These are phyloP conservation scores for Rubia occidens DNA, from an alignment of 305 asterid species.

Conservation along the genomic window DNA sequence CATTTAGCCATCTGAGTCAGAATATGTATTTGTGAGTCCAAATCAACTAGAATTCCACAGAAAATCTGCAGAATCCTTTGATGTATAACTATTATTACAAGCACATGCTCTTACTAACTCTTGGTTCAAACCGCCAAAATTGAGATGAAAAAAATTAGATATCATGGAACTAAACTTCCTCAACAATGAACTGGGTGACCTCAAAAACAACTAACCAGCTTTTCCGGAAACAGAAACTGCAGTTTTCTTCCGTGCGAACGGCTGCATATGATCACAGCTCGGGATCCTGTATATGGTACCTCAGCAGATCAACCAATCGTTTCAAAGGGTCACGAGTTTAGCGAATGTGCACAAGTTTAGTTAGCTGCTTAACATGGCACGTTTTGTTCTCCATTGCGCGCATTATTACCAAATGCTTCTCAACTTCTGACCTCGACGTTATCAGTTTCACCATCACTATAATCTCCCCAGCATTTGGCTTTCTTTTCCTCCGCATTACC, in stretches of 20 bases:
- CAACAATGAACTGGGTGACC: background rate
- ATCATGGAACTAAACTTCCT: background rate
- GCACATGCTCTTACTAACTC: background rate
- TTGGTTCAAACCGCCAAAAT: background rate
- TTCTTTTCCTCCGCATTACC: conserved; percentile 34
- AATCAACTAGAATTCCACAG: background rate
- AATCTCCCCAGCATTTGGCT: conserved; percentile 50
- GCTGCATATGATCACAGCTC: background rate
- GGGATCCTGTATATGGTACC: background rate
- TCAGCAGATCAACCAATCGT: background rate
- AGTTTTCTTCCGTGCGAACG: background rate
- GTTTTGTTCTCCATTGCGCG: background rate
- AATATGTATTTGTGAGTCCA: background rate
- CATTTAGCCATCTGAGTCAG: too few species aligned
- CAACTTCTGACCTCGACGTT: conserved; percentile 30
- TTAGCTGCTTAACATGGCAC: background rate
- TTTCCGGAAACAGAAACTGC: background rate
- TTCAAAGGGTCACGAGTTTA: background rate
- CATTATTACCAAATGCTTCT: conserved; percentile 5
- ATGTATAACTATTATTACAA: background rate
- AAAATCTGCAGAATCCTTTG: background rate
- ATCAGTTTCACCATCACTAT: conserved; percentile 50
- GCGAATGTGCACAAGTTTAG: background rate
- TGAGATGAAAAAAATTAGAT: background rate
- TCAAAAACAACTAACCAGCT: background rate